Evolutionary conservation across 768 basidiomycete species (phyloP).

Genomic region (Tulasnella sp.): DNA sequence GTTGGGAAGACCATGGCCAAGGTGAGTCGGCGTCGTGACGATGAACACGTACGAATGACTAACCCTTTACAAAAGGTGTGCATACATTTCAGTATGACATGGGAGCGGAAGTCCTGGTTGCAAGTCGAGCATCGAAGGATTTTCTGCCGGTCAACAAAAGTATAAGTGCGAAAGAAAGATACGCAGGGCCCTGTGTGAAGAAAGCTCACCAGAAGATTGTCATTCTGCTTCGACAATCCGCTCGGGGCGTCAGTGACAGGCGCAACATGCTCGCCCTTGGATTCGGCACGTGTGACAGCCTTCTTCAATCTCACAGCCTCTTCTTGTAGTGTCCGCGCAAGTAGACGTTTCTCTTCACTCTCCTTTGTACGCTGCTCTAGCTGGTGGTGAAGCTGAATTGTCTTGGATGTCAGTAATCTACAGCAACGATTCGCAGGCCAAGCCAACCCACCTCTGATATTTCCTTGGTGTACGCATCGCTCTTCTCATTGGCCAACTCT

Average conservation of each 20-base stretch:
- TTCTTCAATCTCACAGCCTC: slow-evolving; percentile 36
- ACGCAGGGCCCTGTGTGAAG: too few relatives aligned
- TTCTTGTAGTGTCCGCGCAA: slow-evolving; percentile 33
- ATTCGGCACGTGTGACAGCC: slow-evolving; percentile 42
- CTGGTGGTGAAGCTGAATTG: neutral
- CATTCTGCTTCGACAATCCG: slow-evolving; percentile 38
- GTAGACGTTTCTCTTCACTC: slow-evolving; percentile 15
- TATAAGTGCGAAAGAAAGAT: too few relatives aligned
- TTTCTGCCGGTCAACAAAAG: slow-evolving; percentile 47
- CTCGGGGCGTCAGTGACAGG: slow-evolving; percentile 27
- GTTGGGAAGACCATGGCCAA: slow-evolving; percentile 77
- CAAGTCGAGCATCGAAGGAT: slow-evolving; percentile 87
- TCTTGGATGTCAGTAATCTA: neutral
- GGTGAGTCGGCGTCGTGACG: slow-evolving; percentile 1
- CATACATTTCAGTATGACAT: slow-evolving; percentile 79
- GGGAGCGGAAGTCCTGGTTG: slow-evolving; percentile 60
- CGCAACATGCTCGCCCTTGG: slow-evolving; percentile 24
- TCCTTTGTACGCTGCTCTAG: neutral
- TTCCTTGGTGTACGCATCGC: neutral
- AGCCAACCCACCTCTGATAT: neutral
- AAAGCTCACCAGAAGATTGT: slow-evolving; percentile 26
- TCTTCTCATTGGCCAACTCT: neutral
- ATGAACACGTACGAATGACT: neutral
- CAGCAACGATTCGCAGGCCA: neutral
- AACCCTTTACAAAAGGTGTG: slow-evolving; percentile 52